phyloP scores from a whole-genome alignment of 345 rosid species.

The Xanthoceras sorbifolium region DNA sequence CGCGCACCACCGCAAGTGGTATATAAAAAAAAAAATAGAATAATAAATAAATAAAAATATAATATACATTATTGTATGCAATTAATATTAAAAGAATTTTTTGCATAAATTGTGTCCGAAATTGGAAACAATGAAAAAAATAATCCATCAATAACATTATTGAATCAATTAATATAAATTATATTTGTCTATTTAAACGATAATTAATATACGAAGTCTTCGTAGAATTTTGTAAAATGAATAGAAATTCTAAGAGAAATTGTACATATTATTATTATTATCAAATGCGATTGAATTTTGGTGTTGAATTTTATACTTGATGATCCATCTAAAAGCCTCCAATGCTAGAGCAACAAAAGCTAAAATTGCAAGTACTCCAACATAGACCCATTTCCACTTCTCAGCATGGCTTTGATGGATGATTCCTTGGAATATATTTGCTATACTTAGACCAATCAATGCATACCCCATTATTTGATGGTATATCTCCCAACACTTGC shows the following conservation, averaged over 20 bases:
- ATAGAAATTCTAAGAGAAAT: neutral
- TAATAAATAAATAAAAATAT: too few relatives aligned
- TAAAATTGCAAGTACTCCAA: constrained; percentile 32
- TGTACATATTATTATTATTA: neutral
- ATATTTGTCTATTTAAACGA: too few relatives aligned
- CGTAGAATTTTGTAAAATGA: neutral
- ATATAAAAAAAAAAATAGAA: too few relatives aligned
- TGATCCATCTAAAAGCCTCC: constrained; percentile 36
- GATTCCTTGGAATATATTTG: constrained; percentile 31
- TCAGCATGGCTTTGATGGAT: constrained; percentile 24
- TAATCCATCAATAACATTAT: too few relatives aligned
- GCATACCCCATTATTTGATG: constrained; percentile 34
- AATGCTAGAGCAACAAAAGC: constrained; percentile 24
- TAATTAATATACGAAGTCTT: too few relatives aligned
- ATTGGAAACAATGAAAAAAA: too few relatives aligned
- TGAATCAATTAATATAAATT: too few relatives aligned
- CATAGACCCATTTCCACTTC: constrained; percentile 44
- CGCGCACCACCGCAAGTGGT: too few relatives aligned
- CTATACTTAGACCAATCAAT: constrained; percentile 27
- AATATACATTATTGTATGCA: too few relatives aligned
- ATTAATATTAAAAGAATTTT: too few relatives aligned
- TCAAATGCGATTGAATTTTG: constrained; percentile 17
- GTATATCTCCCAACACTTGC: constrained; percentile 38
- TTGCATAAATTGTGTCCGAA: too few relatives aligned
- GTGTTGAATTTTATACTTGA: constrained; percentile 24